Conservation (phyloP, 352 stramenopile genomes). For the Thalassiosira delicatula region DNA sequence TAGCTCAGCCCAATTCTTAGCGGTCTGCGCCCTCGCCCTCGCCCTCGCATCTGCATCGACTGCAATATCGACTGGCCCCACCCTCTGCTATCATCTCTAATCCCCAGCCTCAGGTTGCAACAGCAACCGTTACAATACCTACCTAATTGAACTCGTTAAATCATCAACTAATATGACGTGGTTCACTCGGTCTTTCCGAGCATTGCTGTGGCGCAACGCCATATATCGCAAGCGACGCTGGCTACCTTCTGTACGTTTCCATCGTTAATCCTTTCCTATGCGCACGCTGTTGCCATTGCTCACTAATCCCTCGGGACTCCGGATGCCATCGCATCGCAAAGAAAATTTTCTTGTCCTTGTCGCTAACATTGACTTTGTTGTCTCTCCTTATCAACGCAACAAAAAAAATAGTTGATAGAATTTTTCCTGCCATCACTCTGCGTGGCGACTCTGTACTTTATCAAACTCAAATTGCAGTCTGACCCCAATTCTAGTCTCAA, state of each 20-base stretch:
- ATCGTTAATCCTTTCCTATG: background rate
- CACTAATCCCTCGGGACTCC: background rate
- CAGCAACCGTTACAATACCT: no score
- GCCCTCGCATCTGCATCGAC: no score
- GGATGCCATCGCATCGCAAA: background rate
- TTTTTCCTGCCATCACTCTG: slow-evolving; percentile 58
- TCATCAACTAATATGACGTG: no score
- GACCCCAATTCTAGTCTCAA: slow-evolving; percentile 52
- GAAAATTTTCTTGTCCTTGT: background rate
- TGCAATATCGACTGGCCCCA: no score
- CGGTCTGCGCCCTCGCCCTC: no score
- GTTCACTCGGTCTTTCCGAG: slow-evolving; percentile 56
- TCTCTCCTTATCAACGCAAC: background rate
- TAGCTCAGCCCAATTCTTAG: no score
- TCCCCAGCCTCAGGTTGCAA: no score
- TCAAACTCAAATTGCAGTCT: slow-evolving; percentile 56
- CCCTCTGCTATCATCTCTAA: no score
- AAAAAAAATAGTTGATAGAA: slow-evolving; percentile 45
- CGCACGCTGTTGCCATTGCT: background rate
- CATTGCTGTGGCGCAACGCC: slow-evolving; percentile 52
- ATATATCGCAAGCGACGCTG: slow-evolving; percentile 59
- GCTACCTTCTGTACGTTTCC: slow-evolving; percentile 50
- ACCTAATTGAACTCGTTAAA: no score
- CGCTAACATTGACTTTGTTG: background rate
- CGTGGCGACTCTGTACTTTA: slow-evolving; percentile 51